phyloP scores from a whole-genome alignment of 2,329 filamentous ascomycete genomes.

The Aspergillus hiratsukae region DNA sequence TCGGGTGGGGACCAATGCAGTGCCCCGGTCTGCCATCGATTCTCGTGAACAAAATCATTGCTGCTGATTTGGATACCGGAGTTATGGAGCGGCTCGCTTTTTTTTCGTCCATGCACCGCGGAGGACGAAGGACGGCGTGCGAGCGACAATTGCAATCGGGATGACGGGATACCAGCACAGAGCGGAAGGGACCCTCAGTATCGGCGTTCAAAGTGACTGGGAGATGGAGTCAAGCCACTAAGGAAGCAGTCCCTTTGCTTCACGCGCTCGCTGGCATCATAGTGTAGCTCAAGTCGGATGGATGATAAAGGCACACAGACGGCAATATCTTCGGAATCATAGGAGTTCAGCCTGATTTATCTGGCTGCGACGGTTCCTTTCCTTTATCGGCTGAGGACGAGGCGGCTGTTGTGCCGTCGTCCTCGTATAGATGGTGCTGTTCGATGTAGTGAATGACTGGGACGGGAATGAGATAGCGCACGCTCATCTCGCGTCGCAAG shows the following conservation, averaged over 20 bases:
- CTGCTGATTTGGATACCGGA: no score
- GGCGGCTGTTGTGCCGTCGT: constrained; percentile 35
- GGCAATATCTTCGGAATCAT: background rate
- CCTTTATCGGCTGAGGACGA: constrained; percentile 29
- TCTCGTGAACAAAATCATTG: background rate
- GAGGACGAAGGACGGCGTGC: background rate
- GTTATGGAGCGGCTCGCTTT: background rate
- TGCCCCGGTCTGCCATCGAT: background rate
- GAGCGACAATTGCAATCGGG: background rate
- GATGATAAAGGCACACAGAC: background rate
- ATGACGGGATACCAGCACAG: background rate
- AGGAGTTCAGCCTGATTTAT: constrained; percentile 23
- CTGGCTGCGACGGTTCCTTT: constrained; percentile 25
- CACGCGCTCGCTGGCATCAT: background rate
- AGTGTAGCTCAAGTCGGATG: background rate
- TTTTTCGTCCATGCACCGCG: background rate
- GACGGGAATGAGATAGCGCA: constrained; percentile 70
- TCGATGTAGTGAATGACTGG: constrained; percentile 72
- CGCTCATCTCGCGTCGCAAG: constrained; percentile 72
- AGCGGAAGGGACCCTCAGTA: background rate
- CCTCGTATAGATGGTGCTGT: constrained; percentile 61
- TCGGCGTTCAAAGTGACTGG: background rate
- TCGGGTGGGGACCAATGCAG: background rate
- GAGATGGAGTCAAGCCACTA: background rate
- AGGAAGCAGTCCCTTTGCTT: background rate